phyloP scores from a whole-genome alignment of 306 rosid genomes.

The Quercus berberidifolia region DNA sequence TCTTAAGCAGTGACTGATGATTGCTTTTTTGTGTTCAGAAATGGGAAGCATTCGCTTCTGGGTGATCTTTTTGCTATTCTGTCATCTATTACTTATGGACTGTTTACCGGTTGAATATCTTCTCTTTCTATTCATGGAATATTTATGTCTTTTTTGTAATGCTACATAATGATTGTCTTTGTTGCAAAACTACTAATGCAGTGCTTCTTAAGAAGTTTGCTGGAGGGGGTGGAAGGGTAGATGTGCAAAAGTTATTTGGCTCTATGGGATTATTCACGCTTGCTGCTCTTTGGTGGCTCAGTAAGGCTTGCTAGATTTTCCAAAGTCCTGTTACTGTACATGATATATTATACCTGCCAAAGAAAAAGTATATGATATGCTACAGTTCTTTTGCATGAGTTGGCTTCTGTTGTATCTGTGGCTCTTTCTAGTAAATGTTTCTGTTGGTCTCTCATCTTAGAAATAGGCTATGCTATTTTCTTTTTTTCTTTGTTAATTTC shows the following conservation, averaged over 20 bases:
- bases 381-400: too few species aligned
- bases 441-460: too few species aligned
- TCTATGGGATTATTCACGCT: slow-evolving; percentile 29
- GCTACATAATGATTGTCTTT: background rate
- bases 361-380: too few species aligned
- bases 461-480: background rate
- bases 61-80: slow-evolving; percentile 29
- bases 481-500: background rate
- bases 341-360: background rate
- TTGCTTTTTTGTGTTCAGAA: slow-evolving; percentile 5
- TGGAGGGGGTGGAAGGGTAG: slow-evolving; percentile 28
- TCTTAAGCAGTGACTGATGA: slow-evolving; percentile 34
- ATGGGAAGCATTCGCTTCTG: slow-evolving; percentile 17
- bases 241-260: slow-evolving; percentile 32
- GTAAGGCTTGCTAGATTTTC: slow-evolving; percentile 7
- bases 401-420: too few species aligned
- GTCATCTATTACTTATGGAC: slow-evolving; percentile 25
- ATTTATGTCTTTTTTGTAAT: background rate
- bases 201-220: slow-evolving; percentile 36
- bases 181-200: background rate
- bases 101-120: slow-evolving; percentile 23
- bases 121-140: background rate
- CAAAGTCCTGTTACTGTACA: background rate
- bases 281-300: slow-evolving; percentile 29
- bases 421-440: too few species aligned